phyloP scores from a whole-genome alignment of 495 filamentous ascomycete species.

The Penicillium atrosanguineum region DNA sequence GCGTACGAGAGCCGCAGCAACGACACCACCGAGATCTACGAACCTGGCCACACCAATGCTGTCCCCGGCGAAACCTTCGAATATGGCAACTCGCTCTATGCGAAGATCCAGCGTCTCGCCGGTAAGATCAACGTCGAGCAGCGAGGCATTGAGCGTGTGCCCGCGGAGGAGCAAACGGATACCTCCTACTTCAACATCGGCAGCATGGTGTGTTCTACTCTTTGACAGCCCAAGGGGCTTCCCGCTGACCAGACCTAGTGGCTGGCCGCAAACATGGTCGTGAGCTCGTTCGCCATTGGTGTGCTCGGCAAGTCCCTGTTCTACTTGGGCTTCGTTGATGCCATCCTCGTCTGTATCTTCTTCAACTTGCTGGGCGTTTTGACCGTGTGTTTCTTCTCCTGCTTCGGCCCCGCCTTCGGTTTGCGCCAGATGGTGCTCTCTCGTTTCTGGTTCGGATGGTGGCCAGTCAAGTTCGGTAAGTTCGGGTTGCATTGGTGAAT shows the following conservation, averaged over 20 bases:
- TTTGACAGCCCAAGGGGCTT: constrained; percentile 7
- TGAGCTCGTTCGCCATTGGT: constrained; percentile 79
- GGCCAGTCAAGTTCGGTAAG: constrained; percentile 68
- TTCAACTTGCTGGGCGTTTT: constrained; percentile 73
- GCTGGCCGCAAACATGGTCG: constrained; percentile 81
- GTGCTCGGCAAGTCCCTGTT: constrained; percentile 68
- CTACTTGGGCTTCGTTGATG: constrained; percentile 69
- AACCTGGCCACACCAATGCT: constrained; percentile 52
- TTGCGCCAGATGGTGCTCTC: constrained; percentile 86
- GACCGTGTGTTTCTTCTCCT: constrained; percentile 77
- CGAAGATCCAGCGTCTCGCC: constrained; percentile 67
- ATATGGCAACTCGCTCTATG: constrained; percentile 59
- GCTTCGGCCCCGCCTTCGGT: constrained; percentile 74
- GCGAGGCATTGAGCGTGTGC: constrained; percentile 79
- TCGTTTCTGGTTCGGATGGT: constrained; percentile 77
- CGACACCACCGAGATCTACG: constrained; percentile 8
- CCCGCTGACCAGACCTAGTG: constrained; percentile 55
- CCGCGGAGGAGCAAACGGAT: constrained; percentile 68
- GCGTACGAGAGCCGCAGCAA: constrained; percentile 29
- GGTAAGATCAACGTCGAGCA: constrained; percentile 70
- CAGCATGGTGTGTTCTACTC: constrained; percentile 61
- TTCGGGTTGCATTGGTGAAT: constrained; percentile 6
- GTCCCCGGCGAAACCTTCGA: constrained; percentile 61
- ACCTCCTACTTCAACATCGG: constrained; percentile 64
- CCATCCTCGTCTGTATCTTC: constrained; percentile 73